Percentiles rank a stretch among this genome's conserved stretches.
Conservation (phyloP, 2,329 filamentous ascomycete genomes). For the Neopestalotiopsis clavispora region DNA sequence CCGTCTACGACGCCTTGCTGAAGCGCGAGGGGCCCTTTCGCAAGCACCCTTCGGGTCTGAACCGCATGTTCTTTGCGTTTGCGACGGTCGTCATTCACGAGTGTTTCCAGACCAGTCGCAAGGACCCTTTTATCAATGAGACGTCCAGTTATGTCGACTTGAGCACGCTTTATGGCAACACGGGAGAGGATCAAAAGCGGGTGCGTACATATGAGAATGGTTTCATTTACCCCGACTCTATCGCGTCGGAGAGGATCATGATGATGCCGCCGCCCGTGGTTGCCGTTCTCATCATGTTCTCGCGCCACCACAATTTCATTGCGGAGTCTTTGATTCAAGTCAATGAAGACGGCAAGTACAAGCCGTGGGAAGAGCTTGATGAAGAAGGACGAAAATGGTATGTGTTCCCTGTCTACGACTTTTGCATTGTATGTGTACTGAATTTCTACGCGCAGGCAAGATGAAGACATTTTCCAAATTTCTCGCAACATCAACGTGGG, state of each 20-base stretch:
- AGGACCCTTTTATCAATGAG: constrained; percentile 47
- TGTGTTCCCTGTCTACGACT: constrained; percentile 30
- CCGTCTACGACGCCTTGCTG: constrained; percentile 50
- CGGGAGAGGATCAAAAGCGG: constrained; percentile 43
- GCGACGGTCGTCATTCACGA: constrained; percentile 53
- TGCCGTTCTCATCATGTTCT: constrained; percentile 47
- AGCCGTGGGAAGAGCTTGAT: constrained; percentile 42
- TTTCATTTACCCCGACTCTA: constrained; percentile 45
- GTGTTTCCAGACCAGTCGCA: constrained; percentile 47
- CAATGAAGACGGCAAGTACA: constrained; percentile 49
- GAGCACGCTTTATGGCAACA: constrained; percentile 51
- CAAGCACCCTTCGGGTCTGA: constrained; percentile 48
- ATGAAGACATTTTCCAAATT: constrained; percentile 53
- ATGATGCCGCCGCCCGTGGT: constrained; percentile 52
- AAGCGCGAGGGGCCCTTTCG: constrained; percentile 45
- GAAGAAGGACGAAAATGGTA: constrained; percentile 39
- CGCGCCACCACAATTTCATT: constrained; percentile 50
- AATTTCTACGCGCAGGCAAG: constrained; percentile 40
- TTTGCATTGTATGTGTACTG: neutral
- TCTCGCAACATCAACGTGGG: constrained; percentile 51
- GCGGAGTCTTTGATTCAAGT: constrained; percentile 43
- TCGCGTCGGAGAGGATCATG: constrained; percentile 50
- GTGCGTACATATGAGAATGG: constrained; percentile 49
- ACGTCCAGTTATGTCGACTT: constrained; percentile 53
- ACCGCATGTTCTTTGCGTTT: constrained; percentile 51